These are phyloP conservation scores for Gentiana dahurica DNA, from an alignment of 257 asterid species.

Conservation along the genomic window DNA sequence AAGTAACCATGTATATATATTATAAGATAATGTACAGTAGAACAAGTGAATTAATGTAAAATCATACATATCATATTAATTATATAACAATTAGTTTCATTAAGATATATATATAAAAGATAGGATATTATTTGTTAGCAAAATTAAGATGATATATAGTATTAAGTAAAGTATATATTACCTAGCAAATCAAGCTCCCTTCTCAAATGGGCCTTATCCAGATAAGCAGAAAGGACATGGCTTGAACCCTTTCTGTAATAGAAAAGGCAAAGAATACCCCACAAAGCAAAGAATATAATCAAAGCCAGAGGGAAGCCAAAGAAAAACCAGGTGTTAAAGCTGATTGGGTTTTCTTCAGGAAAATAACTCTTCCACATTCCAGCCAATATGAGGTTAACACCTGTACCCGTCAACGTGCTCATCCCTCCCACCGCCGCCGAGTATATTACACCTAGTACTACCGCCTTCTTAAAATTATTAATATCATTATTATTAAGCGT, in stretches of 20 bases:
- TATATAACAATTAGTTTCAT: too few relatives aligned
- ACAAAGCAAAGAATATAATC: constrained; percentile 40
- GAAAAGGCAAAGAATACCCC: constrained; percentile 62
- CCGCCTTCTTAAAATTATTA: constrained; percentile 66
- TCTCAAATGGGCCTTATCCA: constrained; percentile 62
- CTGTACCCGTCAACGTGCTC: constrained; percentile 92
- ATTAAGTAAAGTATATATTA: constrained; percentile 4
- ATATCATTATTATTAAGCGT: constrained; percentile 32
- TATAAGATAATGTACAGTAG: too few relatives aligned
- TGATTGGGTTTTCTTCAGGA: constrained; percentile 60
- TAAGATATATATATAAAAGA: too few relatives aligned
- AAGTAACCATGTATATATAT: background rate
- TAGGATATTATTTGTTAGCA: background rate
- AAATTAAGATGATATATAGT: background rate
- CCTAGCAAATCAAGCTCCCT: constrained; percentile 81
- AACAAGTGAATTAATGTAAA: too few relatives aligned
- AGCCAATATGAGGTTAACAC: constrained; percentile 82
- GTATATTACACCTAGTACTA: constrained; percentile 72
- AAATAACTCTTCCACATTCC: constrained; percentile 97
- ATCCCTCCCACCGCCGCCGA: constrained; percentile 81
- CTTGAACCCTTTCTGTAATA: constrained; percentile 50
- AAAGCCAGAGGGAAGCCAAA: constrained; percentile 72
- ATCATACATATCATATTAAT: too few relatives aligned
- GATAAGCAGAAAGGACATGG: constrained; percentile 36
- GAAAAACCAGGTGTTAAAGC: constrained; percentile 77